Percentiles rank a stretch among this genome's conserved stretches.
Evolutionary conservation across 2,329 filamentous ascomycete genomes (phyloP).

Genomic region (Acrodontium crateriforme): DNA sequence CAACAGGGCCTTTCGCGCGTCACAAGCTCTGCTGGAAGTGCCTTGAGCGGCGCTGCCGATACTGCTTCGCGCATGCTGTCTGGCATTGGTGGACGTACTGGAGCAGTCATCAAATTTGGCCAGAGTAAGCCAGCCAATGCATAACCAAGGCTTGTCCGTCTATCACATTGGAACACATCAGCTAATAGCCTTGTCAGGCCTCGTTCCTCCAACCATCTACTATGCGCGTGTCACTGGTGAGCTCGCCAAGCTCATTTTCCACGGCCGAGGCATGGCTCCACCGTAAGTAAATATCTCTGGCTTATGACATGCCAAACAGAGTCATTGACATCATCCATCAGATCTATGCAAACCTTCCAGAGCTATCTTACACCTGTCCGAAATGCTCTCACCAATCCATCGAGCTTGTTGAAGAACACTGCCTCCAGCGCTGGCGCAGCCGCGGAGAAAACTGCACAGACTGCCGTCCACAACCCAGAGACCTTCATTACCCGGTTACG

Average conservation of each 20-base stretch:
- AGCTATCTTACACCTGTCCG: conserved; percentile 65
- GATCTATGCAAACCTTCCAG: conserved; percentile 70
- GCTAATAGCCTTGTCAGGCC: conserved; percentile 39
- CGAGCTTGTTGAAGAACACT: conserved; percentile 33
- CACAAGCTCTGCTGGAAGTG: conserved; percentile 64
- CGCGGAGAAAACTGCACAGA: conserved; percentile 25
- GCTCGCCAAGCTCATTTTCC: conserved; percentile 75
- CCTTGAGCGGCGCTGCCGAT: conserved; percentile 58
- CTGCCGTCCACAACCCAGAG: conserved; percentile 43
- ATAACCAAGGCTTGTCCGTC: no score
- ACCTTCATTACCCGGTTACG: conserved; percentile 45
- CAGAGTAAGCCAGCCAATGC: conserved; percentile 76
- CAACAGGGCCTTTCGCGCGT: conserved; percentile 73
- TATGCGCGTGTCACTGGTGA: conserved; percentile 84
- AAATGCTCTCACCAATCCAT: conserved; percentile 58
- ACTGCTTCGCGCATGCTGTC: conserved; percentile 52
- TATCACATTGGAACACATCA: not conserved
- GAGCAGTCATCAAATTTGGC: conserved; percentile 61
- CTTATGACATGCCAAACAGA: not conserved
- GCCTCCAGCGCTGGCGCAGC: conserved; percentile 26
- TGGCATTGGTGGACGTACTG: conserved; percentile 72
- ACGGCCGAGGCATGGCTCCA: conserved; percentile 79
- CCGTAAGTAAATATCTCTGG: conserved; percentile 55
- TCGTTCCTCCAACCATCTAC: conserved; percentile 78
- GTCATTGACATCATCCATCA: conserved; percentile 26